Evolutionary conservation across 257 asterid genomes (phyloP).

Genomic region (Cynanchum wilfordii): DNA sequence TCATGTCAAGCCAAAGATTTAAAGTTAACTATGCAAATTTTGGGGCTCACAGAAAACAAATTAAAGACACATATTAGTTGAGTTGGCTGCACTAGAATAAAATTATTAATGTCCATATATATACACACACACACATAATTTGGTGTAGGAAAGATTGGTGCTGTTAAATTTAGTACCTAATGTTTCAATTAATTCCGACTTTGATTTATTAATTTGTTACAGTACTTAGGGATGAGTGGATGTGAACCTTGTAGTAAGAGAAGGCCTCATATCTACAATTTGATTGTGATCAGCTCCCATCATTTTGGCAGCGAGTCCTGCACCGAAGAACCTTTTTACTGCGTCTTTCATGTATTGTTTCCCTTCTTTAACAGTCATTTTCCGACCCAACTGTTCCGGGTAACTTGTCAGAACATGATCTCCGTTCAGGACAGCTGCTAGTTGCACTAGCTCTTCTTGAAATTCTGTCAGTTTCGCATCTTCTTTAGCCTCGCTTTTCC

Average conservation of each 20-base stretch:
- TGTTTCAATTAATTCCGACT: background rate
- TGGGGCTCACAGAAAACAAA: too few relatives aligned
- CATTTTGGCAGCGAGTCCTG: slow-evolving; percentile 50
- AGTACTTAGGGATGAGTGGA: background rate
- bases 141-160: too few relatives aligned
- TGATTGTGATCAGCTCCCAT: slow-evolving; percentile 62
- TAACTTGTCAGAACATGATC: slow-evolving; percentile 48
- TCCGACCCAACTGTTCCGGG: slow-evolving; percentile 40
- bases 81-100: too few relatives aligned
- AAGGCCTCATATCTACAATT: slow-evolving; percentile 73
- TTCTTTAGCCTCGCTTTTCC: slow-evolving; percentile 60
- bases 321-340: slow-evolving; percentile 61
- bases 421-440: slow-evolving; percentile 81
- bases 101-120: too few relatives aligned
- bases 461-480: slow-evolving; percentile 67
- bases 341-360: slow-evolving; percentile 58
- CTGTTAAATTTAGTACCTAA: too few relatives aligned
- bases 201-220: background rate
- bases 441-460: slow-evolving; percentile 75
- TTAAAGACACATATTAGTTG: too few relatives aligned
- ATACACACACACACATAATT: too few relatives aligned
- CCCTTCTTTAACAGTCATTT: slow-evolving; percentile 67
- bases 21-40: too few relatives aligned
- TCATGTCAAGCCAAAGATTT: too few relatives aligned
- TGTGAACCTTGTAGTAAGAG: slow-evolving; percentile 53